Base-by-base conservation (phyloP, 768 basidiomycete species). In the Goffeauzyma gilvescens region DNA sequence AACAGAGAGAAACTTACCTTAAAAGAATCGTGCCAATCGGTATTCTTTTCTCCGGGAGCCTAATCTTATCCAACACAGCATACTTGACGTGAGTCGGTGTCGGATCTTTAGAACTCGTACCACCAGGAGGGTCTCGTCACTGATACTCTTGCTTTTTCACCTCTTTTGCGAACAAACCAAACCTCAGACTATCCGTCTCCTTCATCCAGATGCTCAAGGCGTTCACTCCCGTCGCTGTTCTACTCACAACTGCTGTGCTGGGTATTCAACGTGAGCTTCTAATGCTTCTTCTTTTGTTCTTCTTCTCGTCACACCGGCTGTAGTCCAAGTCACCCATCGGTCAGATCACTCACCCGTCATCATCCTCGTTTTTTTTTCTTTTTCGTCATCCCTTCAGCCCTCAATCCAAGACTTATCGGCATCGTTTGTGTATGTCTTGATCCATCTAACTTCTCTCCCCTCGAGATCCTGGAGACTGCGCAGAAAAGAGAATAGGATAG, bases 11-110 rank as follows among this genome's bases (percentile, higher is more conserved):
- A 24, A 44, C 57, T 18, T 90, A 83, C 60, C 44, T 81, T 27
- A 73, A 74, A 44, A 83, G 81, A 25, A 95, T 96, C 51, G 70
- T 95, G 12, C 90, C 90, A 17, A 90, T 96, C 46, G 87, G 89
- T 18, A 58, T 87, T 20, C 75, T 96, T 44, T 96, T 96, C 72
- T 83, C 80, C 26, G 90, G 79, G 20, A 85, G 81, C 46, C 74
- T 96, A 42, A 76, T 95, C 54, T 70, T 89, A 45, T 80, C 77
- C 66, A 96, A 96, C 65, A 81, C 80, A 2, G 86, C 86, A 2
- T 90, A 89, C 64, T 75, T 87, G 28, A n/a, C n/a, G 28, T 30
- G n/a, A 30, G 8, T 30, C n/a, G n/a, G 9, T 30, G 9, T 30
- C 9, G n/a, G 28, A 30, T 9, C 28, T 9, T n/a, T n/a, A n/a